Percentiles rank a stretch among this genome's conserved stretches.
Evolutionary conservation across 768 basidiomycete genomes (phyloP).

Genomic region (Calvatia gigantea): DNA sequence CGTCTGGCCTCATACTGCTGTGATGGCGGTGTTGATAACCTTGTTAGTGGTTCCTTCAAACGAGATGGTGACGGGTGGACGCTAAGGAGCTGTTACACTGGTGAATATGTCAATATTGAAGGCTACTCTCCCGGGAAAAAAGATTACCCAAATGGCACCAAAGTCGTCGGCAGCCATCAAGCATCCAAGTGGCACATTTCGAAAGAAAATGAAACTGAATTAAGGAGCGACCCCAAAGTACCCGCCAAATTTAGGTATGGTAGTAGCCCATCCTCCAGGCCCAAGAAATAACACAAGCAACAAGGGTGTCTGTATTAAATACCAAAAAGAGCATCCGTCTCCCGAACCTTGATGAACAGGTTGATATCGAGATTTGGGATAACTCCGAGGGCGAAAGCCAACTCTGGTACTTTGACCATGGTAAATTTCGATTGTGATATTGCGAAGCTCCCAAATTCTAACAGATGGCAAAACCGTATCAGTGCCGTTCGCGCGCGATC

Average conservation of each 20-base stretch:
- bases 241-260: constrained; percentile 23
- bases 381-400: constrained; percentile 39
- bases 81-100: constrained; percentile 28
- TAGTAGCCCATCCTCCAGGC: background rate
- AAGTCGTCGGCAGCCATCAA: constrained; percentile 22
- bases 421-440: background rate
- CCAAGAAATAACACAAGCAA: background rate
- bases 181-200: constrained; percentile 35
- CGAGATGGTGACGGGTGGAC: constrained; percentile 18
- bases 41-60: constrained; percentile 33
- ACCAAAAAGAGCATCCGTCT: constrained; percentile 36
- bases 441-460: constrained; percentile 1
- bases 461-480: too few species aligned
- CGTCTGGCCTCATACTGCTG: background rate
- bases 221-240: background rate
- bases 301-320: constrained; percentile 34
- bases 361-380: constrained; percentile 37
- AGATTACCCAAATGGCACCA: constrained; percentile 22
- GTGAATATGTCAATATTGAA: constrained; percentile 26
- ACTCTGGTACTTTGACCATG: constrained; percentile 19
- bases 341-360: constrained; percentile 36
- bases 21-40: background rate
- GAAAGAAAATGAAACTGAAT: constrained; percentile 23
- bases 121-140: background rate
- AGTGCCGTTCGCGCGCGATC: background rate